Conservation (phyloP, 2,329 filamentous ascomycete genomes). For the Arthrobotrys megalospora region DNA sequence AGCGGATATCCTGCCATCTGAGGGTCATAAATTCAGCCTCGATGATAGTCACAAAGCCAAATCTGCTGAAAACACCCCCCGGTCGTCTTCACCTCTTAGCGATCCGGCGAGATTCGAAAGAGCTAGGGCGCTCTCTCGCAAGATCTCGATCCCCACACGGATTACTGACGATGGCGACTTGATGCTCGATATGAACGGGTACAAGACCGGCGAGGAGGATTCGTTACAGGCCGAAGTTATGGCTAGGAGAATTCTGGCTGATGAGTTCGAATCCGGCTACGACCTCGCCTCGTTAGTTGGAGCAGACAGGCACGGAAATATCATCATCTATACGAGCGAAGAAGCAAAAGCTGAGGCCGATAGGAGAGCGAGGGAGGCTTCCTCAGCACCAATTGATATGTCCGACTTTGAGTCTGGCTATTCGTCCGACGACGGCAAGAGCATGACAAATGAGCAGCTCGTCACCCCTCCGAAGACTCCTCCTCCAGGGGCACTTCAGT, state of each 20-base stretch:
- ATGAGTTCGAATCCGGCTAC: constrained; percentile 94
- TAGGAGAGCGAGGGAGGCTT: constrained; percentile 57
- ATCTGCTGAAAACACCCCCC: constrained; percentile 64
- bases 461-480: constrained; percentile 66
- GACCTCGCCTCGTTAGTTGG: constrained; percentile 96
- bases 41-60: constrained; percentile 59
- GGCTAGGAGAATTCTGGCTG: constrained; percentile 89
- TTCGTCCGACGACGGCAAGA: constrained; percentile 84
- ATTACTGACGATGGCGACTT: constrained; percentile 94
- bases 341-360: constrained; percentile 82
- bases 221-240: constrained; percentile 92
- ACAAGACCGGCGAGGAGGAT: constrained; percentile 94
- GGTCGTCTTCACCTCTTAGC: constrained; percentile 82
- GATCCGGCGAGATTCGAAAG: constrained; percentile 83
- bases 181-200: constrained; percentile 98
- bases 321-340: constrained; percentile 99
- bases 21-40: constrained; percentile 66
- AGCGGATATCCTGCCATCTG: constrained; percentile 71
- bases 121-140: constrained; percentile 86
- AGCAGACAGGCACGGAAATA: constrained; percentile 92
- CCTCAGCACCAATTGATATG: constrained; percentile 77
- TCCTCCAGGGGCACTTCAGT: constrained; percentile 29
- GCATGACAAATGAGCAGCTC: constrained; percentile 77
- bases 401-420: constrained; percentile 91
- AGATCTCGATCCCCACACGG: constrained; percentile 87